Percentiles rank a stretch among this genome's conserved stretches.
Conservation (phyloP, 805 yeast genomes). For the Ogataea dorogensis region DNA sequence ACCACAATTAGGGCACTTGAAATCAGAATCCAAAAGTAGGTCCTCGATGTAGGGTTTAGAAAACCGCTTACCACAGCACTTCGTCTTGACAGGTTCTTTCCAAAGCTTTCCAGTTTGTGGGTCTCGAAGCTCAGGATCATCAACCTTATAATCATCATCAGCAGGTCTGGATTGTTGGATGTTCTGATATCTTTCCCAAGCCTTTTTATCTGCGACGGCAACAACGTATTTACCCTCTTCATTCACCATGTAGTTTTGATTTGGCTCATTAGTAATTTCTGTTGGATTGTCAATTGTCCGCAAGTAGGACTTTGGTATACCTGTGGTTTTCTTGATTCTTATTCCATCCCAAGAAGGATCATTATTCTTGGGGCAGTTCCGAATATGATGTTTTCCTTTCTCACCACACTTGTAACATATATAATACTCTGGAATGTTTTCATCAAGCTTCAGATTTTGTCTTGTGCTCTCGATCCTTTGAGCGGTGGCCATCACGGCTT, state of each 20-base stretch:
- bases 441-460: constrained; percentile 47
- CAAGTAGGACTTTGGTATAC: constrained; percentile 93
- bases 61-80: constrained; percentile 59
- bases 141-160: constrained; percentile 36
- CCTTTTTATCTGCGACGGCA: constrained; percentile 89
- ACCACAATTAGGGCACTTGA: constrained; percentile 86
- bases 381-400: constrained; percentile 89
- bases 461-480: constrained; percentile 53
- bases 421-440: constrained; percentile 91
- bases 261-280: constrained; percentile 48
- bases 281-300: constrained; percentile 81
- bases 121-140: constrained; percentile 63
- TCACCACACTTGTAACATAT: constrained; percentile 96
- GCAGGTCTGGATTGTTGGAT: constrained; percentile 44
- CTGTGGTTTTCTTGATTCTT: constrained; percentile 87
- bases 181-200: constrained; percentile 87
- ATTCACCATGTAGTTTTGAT: constrained; percentile 71
- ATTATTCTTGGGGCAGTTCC: constrained; percentile 89
- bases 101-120: constrained; percentile 64
- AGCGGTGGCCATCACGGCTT: constrained; percentile 83
- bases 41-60: constrained; percentile 65
- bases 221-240: constrained; percentile 95
- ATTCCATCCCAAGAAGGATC: constrained; percentile 95
- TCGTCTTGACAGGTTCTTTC: constrained; percentile 73
- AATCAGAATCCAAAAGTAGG: constrained; percentile 73